Conservation (phyloP, 1,284 basidiomycete species). For the Termitomyces sp. region DNA sequence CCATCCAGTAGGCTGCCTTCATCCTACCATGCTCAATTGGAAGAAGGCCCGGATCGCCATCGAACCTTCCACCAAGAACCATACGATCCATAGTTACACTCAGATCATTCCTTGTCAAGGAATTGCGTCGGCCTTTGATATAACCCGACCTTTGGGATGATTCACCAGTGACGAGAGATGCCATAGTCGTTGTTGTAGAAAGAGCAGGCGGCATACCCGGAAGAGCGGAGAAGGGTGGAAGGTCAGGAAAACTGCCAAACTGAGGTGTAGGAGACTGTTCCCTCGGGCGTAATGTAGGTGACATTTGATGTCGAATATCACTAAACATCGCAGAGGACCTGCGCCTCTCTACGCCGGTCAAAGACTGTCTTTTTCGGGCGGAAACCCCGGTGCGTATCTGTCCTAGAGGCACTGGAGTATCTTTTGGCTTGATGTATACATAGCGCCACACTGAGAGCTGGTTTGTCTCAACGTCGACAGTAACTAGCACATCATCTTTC, state of each 20-base stretch:
- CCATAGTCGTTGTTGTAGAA: slow-evolving; percentile 46
- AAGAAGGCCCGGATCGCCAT: slow-evolving; percentile 33
- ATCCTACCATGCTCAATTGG: slow-evolving; percentile 55
- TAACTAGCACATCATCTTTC: slow-evolving; percentile 48
- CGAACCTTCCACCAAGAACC: slow-evolving; percentile 44
- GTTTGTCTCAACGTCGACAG: slow-evolving; percentile 46
- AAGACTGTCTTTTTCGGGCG: slow-evolving; percentile 26
- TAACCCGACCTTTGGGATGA: slow-evolving; percentile 26
- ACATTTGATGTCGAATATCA: slow-evolving; percentile 31
- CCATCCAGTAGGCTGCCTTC: slow-evolving; percentile 66
- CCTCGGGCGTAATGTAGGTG: slow-evolving; percentile 28
- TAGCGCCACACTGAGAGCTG: slow-evolving; percentile 69
- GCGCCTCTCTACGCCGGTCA: slow-evolving; percentile 24
- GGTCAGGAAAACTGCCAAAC: slow-evolving; percentile 30
- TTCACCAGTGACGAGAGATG: slow-evolving; percentile 38
- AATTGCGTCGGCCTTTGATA: slow-evolving; percentile 35
- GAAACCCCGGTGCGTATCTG: slow-evolving; percentile 13
- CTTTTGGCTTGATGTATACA: slow-evolving; percentile 54
- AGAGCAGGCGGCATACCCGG: slow-evolving; percentile 41
- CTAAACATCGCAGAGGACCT: slow-evolving; percentile 30
- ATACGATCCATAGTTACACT: slow-evolving; percentile 61
- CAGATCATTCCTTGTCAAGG: slow-evolving; percentile 50
- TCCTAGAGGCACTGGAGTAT: slow-evolving; percentile 34
- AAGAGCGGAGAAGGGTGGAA: slow-evolving; percentile 35
- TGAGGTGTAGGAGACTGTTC: slow-evolving; percentile 27